Base-by-base conservation (phyloP, 139 green algal species). In the Haematococcus sp. region DNA sequence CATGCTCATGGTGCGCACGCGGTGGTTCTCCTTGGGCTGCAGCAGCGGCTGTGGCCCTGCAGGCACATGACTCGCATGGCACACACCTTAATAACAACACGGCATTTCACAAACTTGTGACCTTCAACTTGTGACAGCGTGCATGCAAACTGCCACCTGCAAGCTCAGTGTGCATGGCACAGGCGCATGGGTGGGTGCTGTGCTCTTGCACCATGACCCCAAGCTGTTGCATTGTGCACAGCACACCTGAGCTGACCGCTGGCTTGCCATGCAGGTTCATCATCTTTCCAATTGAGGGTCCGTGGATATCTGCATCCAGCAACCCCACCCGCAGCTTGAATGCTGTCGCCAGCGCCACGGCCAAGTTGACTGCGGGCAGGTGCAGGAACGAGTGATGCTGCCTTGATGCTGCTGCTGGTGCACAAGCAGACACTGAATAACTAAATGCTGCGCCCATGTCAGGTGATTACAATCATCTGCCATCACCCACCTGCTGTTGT, bases 261-360 rank as follows among this genome's bases (percentile, higher is more conserved):
- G 88, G 87, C 60, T 83, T 84, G 28, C 90, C 91, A 4, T 56
- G 16, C 9, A 98, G 67, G 66, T 91, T 88, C 86, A 98, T 94
- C 75, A 98, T 84, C 0, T 75, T 85, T 1, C 89, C 92, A 0
- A 97, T 68, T 0, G 90, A 97, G 17, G 94, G 94, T 0, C 94
- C 94, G 71, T 94, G 94, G 13, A 98, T 90, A 61, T 98, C 94
- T 0, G 92, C 94, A 81, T 98, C 94, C 40, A 98, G 65, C 15
- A 98, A 69, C 0, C 94, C 94, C 35, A 98, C 92, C 1, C 76
- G 79, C 70, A 95, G 82, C 3, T 81, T 77, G 44, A 85, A 59
- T 1, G 58, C 58, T 3, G 78, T 73, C 7, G 91, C 93, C 68
- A 97, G 54, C 0, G 92, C 86, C 22, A 93, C 84, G 17, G 94